Evolutionary conservation across 2,329 filamentous ascomycete species (phyloP), one percentile per base, ranked within the genome.

Genomic region (Waltergamsia citrina): DNA sequence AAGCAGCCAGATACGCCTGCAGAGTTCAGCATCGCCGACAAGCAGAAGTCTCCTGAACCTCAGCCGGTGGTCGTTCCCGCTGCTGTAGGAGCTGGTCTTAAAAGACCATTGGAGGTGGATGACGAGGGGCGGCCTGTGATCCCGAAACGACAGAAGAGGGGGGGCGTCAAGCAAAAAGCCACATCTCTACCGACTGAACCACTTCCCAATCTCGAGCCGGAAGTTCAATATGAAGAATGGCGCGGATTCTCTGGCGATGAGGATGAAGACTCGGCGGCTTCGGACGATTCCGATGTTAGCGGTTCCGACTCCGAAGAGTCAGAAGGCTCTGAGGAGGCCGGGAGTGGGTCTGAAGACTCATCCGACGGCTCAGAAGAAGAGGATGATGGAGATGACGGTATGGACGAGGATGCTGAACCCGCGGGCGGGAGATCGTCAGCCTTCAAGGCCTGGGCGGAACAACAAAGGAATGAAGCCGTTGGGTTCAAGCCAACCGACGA

Each of bases 361-460:
- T n/a, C n/a, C 14, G 36, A 51, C 7, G 45, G 43, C 6, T 47
- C 56, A 16, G 55, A 47, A 17, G 52, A 32, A 5, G 40, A 48
- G 7, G 41, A 47, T 8, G 43, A 45, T 12, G 45, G 32, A 4
- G 39, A 46, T 5, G 39, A 44, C 6, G 46, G 43, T 11, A 50
- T 51, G n/a, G 52, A 58, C 5, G 60, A 60, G 4, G 43, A 45
- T 3, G 52, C 47, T 5, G 47, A 51, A 15, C 43, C 43, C 22
- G 49, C 52, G 30, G 46, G 51, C 12, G 52, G 56, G 43, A 59
- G 39, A 54, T 54, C 59, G 6, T 76, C 73, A 3, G 86, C 85
- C 1, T 98, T 98, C 68, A 96, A 96, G 56, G 73, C 81, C 3
- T 98, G 92, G 92, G 92, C 92, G 15, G 78, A 80, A 20, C 77